Evolutionary conservation across 257 asterid species (phyloP).

Genomic region (Solanum appendiculatum): DNA sequence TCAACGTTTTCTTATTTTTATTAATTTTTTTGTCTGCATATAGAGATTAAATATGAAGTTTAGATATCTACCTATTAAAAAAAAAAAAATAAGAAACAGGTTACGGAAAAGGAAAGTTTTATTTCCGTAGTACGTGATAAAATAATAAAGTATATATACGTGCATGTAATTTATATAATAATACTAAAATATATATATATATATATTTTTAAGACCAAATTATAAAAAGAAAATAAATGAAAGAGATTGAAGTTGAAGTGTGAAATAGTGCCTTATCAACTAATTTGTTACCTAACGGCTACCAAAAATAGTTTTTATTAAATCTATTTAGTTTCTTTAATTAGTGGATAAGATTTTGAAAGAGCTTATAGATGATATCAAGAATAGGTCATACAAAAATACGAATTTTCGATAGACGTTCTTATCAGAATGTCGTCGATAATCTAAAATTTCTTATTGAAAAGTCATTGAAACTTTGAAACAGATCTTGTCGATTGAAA

Average conservation of each 20-base stretch:
- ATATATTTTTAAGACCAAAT: neutral
- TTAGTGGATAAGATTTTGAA: neutral
- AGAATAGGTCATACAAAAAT: neutral
- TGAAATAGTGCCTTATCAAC: neutral
- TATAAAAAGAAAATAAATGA: neutral
- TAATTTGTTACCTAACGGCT: neutral
- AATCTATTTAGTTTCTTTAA: neutral
- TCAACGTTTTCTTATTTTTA: neutral
- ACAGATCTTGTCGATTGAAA: no score
- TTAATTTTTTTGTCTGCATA: neutral
- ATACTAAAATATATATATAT: neutral
- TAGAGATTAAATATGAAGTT: neutral
- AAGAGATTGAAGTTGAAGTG: neutral
- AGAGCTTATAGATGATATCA: neutral
- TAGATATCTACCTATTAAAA: neutral
- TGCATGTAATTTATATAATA: no score
- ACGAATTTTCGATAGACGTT: neutral
- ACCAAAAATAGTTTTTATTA: neutral
- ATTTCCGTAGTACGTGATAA: neutral
- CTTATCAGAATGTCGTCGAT: accelerated
- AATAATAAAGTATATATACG: neutral
- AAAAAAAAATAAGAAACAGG: neutral
- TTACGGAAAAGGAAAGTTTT: neutral
- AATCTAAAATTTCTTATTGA: neutral
- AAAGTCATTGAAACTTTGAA: neutral